Evolutionary conservation across 257 asterid genomes (phyloP).

Genomic region (Sherardia arvensis): DNA sequence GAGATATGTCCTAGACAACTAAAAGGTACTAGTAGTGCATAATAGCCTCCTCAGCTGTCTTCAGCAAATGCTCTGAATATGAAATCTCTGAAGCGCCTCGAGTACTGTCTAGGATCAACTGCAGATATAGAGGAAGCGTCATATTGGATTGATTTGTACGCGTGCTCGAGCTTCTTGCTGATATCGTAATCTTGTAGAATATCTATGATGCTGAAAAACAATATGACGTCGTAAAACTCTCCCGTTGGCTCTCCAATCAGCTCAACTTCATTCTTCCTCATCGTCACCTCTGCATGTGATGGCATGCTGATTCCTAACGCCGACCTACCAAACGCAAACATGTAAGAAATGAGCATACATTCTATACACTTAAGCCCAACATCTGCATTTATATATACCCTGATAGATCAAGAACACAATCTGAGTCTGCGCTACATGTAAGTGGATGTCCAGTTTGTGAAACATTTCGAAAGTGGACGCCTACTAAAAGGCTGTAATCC

Average conservation of each 20-base stretch:
- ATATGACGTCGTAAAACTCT: slow-evolving; percentile 62
- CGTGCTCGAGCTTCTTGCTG: slow-evolving; percentile 94
- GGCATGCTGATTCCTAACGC: slow-evolving; percentile 57
- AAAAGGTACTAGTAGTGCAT: neutral
- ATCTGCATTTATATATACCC: slow-evolving; percentile 20
- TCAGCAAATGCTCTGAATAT: slow-evolving; percentile 58
- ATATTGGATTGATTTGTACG: slow-evolving; percentile 76
- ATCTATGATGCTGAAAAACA: slow-evolving; percentile 81
- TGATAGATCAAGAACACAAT: slow-evolving; percentile 24
- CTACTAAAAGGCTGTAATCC: slow-evolving; percentile 91
- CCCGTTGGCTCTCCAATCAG: slow-evolving; percentile 76
- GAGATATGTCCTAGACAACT: slow-evolving; percentile 18
- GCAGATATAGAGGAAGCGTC: slow-evolving; percentile 93
- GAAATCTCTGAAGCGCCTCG: slow-evolving; percentile 76
- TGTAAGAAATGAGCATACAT: neutral
- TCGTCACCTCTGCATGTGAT: slow-evolving; percentile 65
- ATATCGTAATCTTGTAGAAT: slow-evolving; percentile 82
- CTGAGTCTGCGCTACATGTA: slow-evolving; percentile 24
- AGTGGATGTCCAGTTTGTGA: slow-evolving; percentile 56
- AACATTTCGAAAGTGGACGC: slow-evolving; percentile 70
- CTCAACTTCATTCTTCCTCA: slow-evolving; percentile 42
- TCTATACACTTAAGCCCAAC: neutral
- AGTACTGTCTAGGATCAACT: slow-evolving; percentile 80
- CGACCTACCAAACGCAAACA: slow-evolving; percentile 26
- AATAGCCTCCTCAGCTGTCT: slow-evolving; percentile 35